phyloP scores from a whole-genome alignment of 306 rosid species.

The Prosopis cineraria region DNA sequence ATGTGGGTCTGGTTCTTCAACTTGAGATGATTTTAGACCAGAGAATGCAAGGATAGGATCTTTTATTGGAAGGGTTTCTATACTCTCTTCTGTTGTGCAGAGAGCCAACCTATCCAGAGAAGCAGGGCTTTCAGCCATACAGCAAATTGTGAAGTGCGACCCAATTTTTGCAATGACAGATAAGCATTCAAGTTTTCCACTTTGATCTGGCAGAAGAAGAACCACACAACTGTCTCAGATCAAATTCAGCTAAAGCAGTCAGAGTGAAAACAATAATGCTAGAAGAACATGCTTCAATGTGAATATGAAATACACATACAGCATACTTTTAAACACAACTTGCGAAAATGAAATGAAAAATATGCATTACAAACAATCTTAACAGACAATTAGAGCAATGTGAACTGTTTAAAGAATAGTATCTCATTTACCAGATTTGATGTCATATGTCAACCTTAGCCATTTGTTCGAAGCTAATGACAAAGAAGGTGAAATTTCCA shows the following conservation, averaged over 20 bases:
- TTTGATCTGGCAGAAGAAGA: constrained; percentile 75
- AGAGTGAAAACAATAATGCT: constrained; percentile 28
- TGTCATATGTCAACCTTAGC: constrained; percentile 81
- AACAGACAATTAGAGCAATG: constrained; percentile 8
- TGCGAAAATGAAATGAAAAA: not conserved
- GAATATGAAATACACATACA: constrained; percentile 8
- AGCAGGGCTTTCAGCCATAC: constrained; percentile 97
- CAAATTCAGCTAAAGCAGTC: constrained; percentile 16
- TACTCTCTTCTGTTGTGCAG: constrained; percentile 74
- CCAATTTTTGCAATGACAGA: constrained; percentile 85
- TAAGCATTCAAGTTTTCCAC: constrained; percentile 93
- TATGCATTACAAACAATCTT: constrained; percentile 24
- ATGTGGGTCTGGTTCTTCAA: constrained; percentile 84
- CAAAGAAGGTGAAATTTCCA: constrained; percentile 65
- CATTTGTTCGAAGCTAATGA: constrained; percentile 76
- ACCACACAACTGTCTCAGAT: constrained; percentile 33
- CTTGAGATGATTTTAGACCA: constrained; percentile 85
- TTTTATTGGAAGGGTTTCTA: constrained; percentile 72
- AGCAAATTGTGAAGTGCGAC: constrained; percentile 78
- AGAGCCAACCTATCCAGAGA: constrained; percentile 86
- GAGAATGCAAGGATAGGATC: constrained; percentile 83
- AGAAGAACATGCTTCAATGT: constrained; percentile 24
- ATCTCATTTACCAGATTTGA: constrained; percentile 68
- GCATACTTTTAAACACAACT: not conserved
- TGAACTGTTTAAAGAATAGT: constrained; percentile 15